Percentiles rank a stretch among this genome's conserved stretches.
phyloP scores from a whole-genome alignment of 176 grass and related monocot genomes.

The Otatea glauca region DNA sequence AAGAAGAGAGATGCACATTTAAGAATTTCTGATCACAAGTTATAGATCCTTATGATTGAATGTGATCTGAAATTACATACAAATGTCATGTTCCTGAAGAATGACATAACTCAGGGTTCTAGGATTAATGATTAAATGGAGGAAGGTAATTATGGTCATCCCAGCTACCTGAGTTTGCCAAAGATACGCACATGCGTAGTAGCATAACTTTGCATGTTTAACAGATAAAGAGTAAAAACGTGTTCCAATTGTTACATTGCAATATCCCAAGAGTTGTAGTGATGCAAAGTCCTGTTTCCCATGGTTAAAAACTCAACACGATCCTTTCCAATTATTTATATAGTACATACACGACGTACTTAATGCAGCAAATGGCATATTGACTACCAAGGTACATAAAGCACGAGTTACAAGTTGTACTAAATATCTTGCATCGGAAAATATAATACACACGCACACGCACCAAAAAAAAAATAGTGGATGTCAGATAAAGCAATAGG shows the following conservation, averaged over 20 bases:
- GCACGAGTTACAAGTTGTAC: too few species aligned
- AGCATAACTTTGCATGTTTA: conserved; percentile 9
- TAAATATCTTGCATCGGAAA: too few species aligned
- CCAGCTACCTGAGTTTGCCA: not conserved
- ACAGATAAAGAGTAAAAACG: not conserved
- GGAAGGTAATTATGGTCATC: not conserved
- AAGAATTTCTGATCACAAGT: not conserved
- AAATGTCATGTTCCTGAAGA: not conserved
- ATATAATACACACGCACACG: too few species aligned
- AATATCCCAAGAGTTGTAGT: not conserved
- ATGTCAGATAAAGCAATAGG: not conserved
- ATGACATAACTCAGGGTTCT: not conserved
- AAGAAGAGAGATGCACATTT: not conserved
- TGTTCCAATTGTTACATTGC: conserved; percentile 9
- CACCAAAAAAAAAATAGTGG: not conserved
- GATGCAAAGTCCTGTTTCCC: too few species aligned
- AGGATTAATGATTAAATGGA: not conserved
- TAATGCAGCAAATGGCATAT: too few species aligned
- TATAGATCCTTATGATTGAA: conserved; percentile 13
- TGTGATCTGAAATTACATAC: not conserved
- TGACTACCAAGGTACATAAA: too few species aligned
- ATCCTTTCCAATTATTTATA: too few species aligned
- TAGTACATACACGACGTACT: too few species aligned
- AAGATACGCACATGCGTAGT: not conserved
- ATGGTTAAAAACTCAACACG: too few species aligned